Evolutionary conservation across 2,329 filamentous ascomycete genomes (phyloP), one percentile per base, ranked within the genome.

Genomic region (Aspergillus bombycis): DNA sequence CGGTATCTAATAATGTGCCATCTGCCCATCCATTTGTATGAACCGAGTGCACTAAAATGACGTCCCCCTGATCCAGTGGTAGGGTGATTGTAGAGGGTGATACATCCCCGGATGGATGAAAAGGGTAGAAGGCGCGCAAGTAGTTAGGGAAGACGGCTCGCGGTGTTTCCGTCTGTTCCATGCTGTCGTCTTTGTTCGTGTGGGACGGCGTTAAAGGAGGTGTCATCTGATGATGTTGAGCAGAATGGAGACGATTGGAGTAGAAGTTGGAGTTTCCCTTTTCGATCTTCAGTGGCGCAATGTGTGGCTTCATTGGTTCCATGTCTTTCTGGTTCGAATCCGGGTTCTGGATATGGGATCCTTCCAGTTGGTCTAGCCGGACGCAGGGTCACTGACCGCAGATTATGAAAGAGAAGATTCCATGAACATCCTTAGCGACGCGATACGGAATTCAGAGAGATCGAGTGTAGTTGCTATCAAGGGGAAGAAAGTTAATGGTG

Each of bases 1-100:
- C 94, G 3, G 93, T 92, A 28, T 90, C 86, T 65, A 99, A 81
- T 46, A 97, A 83, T 0, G 95, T 99, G 58, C 95, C 95, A 77
- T 99, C 95, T 36, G 95, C 95, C 95, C 95, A 99, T 70, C 95
- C 95, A 81, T 98, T 99, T 65, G 93, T 95, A 78, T 99, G 95
- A 69, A 98, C 92, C 4, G 95, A 97, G 78, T 99, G 95, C 26
- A 99, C 91, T 62, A 99, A 81, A 60, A 99, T 90, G 56, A 99
- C 88, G 73, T 99, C 95, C 63, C 95, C 95, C 74, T 95, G 90
- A 70, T 92, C 91, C 62, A 99, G 85, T 26, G 93, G 91, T 12
- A 97, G 83, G 12, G 94, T 98, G 61, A 98, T 91, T 11, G 93
- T 95, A 12, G 91, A 90, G 62, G 94, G 91, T n/a, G 88, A 88